These are phyloP conservation scores for Kodamaea alishanica DNA, from an alignment of 1,139 yeast genomes.

Conservation along the genomic window DNA sequence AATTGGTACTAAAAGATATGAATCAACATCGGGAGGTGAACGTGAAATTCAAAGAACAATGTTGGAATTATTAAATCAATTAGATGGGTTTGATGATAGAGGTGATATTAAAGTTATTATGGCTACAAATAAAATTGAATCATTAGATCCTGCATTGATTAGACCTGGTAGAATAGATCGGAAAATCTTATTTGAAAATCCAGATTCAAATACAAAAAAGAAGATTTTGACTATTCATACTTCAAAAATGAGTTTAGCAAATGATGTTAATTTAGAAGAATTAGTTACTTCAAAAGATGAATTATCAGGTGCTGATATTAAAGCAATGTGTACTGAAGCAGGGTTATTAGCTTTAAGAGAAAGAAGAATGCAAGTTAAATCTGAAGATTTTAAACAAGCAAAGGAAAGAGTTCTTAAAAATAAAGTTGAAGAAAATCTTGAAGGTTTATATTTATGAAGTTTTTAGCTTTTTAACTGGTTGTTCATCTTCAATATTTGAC, in stretches of 20 bases:
- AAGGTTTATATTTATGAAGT: conserved; percentile 78
- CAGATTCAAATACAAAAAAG: conserved; percentile 89
- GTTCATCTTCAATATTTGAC: conserved; percentile 3
- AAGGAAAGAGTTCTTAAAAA: conserved; percentile 96
- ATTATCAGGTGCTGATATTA: conserved; percentile 95
- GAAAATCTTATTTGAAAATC: conserved; percentile 93
- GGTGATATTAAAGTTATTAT: conserved; percentile 98
- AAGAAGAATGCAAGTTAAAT: conserved; percentile 97
- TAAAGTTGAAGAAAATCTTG: conserved; percentile 94
- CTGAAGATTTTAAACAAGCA: conserved; percentile 91
- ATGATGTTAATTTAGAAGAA: conserved; percentile 86
- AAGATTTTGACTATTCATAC: conserved; percentile 93
- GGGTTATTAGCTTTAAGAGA: conserved; percentile 95
- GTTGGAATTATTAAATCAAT: conserved; percentile 93
- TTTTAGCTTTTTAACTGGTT: background rate
- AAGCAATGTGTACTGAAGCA: conserved; percentile 97
- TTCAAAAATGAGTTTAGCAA: conserved; percentile 85
- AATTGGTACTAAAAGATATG: conserved; percentile 96
- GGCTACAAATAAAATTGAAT: conserved; percentile 97
- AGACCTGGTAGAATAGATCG: conserved; percentile 99
- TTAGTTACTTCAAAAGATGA: conserved; percentile 92
- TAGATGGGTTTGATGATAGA: conserved; percentile 97
- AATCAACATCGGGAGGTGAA: conserved; percentile 95
- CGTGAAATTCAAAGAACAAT: conserved; percentile 97
- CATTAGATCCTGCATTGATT: conserved; percentile 94